These are phyloP conservation scores for Candida glucosophila DNA, from an alignment of 1,139 yeast species.

Conservation along the genomic window DNA sequence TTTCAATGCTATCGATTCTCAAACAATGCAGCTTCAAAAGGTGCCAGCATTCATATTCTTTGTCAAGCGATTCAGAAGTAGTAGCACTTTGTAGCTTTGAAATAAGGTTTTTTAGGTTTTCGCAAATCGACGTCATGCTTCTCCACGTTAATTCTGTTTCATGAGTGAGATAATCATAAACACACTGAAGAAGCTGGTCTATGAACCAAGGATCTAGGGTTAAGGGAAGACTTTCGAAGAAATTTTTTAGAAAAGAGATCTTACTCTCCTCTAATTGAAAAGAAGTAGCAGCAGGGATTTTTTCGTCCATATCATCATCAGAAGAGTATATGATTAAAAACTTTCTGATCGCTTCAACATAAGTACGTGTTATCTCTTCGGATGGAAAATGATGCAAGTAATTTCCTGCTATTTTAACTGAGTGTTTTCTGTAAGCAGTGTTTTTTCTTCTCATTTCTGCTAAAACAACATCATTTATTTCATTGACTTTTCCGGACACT, in stretches of 20 bases:
- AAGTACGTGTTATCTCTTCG: conserved; percentile 27
- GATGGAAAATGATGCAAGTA: conserved; percentile 39
- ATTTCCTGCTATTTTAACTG: conserved; percentile 41
- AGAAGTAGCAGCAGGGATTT: conserved; percentile 19
- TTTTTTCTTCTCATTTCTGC: conserved; percentile 66
- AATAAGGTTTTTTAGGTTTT: conserved; percentile 16
- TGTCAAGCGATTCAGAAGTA: conserved; percentile 7
- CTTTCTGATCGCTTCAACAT: conserved; percentile 25
- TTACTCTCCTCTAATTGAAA: conserved; percentile 31
- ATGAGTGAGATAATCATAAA: conserved; percentile 16
- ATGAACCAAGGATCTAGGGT: conserved; percentile 14
- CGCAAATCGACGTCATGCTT: conserved; percentile 39
- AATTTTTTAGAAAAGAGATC: conserved; percentile 22
- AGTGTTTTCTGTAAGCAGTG: conserved; percentile 49
- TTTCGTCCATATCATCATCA: conserved; percentile 21
- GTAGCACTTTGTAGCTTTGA: conserved; percentile 3
- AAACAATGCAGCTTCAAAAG: conserved; percentile 25
- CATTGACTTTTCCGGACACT: conserved; percentile 13
- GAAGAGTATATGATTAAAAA: conserved; percentile 25
- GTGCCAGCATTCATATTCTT: conserved; percentile 16
- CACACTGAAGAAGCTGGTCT: conserved; percentile 14
- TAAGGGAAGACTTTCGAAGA: conserved; percentile 22
- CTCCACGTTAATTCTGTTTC: conserved; percentile 50
- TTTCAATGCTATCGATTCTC: conserved; percentile 45
- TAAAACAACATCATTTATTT: conserved; percentile 36